Evolutionary conservation across 2,329 filamentous ascomycete species (phyloP).

Genomic region (Phialophora expanda): DNA sequence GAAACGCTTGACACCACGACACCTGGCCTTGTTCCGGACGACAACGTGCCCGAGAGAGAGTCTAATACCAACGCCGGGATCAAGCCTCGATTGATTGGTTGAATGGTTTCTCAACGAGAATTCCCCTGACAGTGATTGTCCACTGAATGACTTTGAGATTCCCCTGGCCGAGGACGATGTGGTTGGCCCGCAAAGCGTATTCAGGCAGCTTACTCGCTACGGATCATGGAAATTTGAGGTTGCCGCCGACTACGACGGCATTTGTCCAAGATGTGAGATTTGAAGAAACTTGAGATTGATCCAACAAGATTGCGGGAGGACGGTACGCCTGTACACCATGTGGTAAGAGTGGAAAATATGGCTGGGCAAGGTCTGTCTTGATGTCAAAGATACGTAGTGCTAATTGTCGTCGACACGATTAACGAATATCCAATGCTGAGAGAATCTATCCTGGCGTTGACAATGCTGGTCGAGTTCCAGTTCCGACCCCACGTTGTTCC

Average conservation of each 20-base stretch:
- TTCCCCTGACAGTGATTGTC: not conserved
- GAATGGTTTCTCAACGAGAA: not conserved
- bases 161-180: not conserved
- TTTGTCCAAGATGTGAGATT: not conserved
- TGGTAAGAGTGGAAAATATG: no score
- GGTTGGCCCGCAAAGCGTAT: not conserved
- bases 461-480: not conserved
- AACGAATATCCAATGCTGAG: not conserved
- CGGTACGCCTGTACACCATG: no score
- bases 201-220: not conserved
- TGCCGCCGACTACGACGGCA: not conserved
- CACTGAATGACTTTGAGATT: not conserved
- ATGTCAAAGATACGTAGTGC: no score
- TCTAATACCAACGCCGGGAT: not conserved
- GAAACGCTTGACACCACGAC: not conserved
- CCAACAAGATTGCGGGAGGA: not conserved
- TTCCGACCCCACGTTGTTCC: not conserved
- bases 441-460: not conserved
- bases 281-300: not conserved
- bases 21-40: not conserved
- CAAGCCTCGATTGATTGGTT: not conserved
- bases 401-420: not conserved
- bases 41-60: not conserved
- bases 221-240: not conserved
- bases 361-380: no score